phyloP scores from a whole-genome alignment of 2,329 filamentous ascomycete species.

The Colletotrichum destructivum region DNA sequence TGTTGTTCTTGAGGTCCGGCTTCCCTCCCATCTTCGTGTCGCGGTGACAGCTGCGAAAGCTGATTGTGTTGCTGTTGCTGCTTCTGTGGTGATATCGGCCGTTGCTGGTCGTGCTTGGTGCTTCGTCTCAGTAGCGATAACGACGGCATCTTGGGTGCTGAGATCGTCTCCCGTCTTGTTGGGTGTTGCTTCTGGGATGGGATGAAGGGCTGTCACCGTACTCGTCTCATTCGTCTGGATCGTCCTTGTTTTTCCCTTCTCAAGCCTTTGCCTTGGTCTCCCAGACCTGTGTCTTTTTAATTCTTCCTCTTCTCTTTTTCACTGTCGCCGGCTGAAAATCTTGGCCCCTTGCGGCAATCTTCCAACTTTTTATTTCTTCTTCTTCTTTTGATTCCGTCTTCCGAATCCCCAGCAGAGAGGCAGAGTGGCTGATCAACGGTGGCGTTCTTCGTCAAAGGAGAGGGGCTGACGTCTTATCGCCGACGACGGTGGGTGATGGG shows the following conservation, averaged over 20 bases:
- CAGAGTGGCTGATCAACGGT: constrained; percentile 27
- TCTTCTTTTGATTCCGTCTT: too few relatives aligned
- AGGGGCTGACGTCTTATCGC: constrained; percentile 34
- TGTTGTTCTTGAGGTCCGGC: background rate
- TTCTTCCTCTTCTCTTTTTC: background rate
- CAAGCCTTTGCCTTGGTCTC: background rate
- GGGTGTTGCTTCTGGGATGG: background rate
- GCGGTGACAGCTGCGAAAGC: constrained; percentile 17
- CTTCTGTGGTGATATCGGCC: constrained; percentile 13
- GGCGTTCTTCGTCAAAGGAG: constrained; percentile 11
- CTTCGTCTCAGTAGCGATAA: constrained; percentile 50
- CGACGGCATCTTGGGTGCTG: constrained; percentile 49
- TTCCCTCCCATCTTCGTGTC: constrained; percentile 18
- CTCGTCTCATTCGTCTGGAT: constrained; percentile 33
- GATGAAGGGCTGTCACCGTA: constrained; percentile 14
- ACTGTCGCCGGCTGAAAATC: background rate
- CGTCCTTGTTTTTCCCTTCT: background rate
- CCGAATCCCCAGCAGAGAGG: background rate
- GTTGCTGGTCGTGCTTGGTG: constrained; percentile 41
- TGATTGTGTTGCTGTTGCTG: constrained; percentile 28
- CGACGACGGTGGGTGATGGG: constrained; percentile 4
- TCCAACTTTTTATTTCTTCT: constrained; percentile 20
- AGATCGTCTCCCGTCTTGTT: constrained; percentile 15
- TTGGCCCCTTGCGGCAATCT: constrained; percentile 3
- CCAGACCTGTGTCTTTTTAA: background rate